Base-by-base conservation (phyloP, 495 filamentous ascomycete genomes). In the Thozetella sp. region DNA sequence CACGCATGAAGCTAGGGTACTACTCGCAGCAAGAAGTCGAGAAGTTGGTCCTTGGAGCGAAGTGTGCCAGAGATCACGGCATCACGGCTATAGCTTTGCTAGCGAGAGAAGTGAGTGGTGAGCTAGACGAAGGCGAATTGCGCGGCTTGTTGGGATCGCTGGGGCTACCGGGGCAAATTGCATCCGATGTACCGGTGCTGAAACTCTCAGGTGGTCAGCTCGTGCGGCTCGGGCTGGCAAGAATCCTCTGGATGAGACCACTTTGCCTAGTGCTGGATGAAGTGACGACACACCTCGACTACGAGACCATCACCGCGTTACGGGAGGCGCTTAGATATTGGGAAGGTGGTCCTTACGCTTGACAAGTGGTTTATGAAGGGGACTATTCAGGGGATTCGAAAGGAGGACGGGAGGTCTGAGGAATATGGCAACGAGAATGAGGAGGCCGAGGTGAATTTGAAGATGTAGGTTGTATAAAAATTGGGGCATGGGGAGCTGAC, bases 241-340 rank as follows among this genome's bases (percentile, higher is more conserved):
- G 83, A 53, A 70, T 93, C 2, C 67, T 93, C 27, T 88, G 87
- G 84, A 76, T 71, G 40, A 74, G 80, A 12, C 91, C 91, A 45
- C 90, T 92, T 24, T 76, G 90, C 23, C 81, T 95, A 22, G 81
- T 95, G 17, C 82, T 95, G 10, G 91, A 95, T 66, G 91, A 95
- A 68, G 87, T 89, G 19, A 93, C 90, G 13, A 95, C 90, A n/a
- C 91, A 94, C 74, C 73, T 95, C 37, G 91, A 95, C 63, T 88
- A 87, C 62, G 79, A 93, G 69, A 91, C 89, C 2, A 89, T 93
- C 27, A 80, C 79, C 4, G 90, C 89, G 2, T 75, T 95, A 43
- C 80, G 85, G 2, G 78, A 81, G 27, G 89, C 87, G 12, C 72
- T 95, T 60, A 74, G 81, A 4, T 76, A 66, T 0, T 93, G 88